Evolutionary conservation across 768 basidiomycete species (phyloP).

Genomic region (Russula foetens): DNA sequence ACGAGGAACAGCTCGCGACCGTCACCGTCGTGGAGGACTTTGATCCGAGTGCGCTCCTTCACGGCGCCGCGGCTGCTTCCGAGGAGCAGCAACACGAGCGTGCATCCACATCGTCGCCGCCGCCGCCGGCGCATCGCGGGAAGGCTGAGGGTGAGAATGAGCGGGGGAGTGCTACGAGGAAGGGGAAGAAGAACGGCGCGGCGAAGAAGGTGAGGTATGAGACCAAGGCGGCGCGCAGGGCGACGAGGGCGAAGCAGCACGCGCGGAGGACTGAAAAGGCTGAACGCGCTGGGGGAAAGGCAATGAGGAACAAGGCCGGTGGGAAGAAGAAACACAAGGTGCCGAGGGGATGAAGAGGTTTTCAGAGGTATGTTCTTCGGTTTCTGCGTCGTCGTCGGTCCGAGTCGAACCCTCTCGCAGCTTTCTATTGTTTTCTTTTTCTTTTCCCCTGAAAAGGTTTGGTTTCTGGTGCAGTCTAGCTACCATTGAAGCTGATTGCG

Average conservation of each 20-base stretch:
- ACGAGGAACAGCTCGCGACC: conserved; percentile 78
- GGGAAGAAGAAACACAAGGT: conserved; percentile 5
- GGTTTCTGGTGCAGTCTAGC: too few species aligned
- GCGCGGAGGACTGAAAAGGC: conserved; percentile 64
- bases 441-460: too few species aligned
- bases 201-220: conserved; percentile 49
- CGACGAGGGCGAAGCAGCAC: conserved; percentile 54
- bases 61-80: conserved; percentile 28
- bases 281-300: conserved; percentile 59
- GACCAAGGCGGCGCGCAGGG: conserved; percentile 56
- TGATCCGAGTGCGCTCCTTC: conserved; percentile 57
- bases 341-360: neutral
- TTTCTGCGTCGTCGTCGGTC: too few species aligned
- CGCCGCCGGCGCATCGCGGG: conserved; percentile 23
- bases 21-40: conserved; percentile 92
- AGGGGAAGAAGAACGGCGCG: conserved; percentile 5
- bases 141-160: conserved; percentile 5
- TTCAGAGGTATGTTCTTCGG: too few species aligned
- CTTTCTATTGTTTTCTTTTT: too few species aligned
- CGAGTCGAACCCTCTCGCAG: too few species aligned
- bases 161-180: neutral
- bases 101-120: conserved; percentile 3
- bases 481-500: too few species aligned
- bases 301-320: conserved; percentile 33
- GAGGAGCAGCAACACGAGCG: conserved; percentile 2